A percentile compares a stretch with the other conserved stretches of the same genome.
phyloP scores from a whole-genome alignment of 371 early-diverging fungal genomes.

The Apophysomyces ossiformis region DNA sequence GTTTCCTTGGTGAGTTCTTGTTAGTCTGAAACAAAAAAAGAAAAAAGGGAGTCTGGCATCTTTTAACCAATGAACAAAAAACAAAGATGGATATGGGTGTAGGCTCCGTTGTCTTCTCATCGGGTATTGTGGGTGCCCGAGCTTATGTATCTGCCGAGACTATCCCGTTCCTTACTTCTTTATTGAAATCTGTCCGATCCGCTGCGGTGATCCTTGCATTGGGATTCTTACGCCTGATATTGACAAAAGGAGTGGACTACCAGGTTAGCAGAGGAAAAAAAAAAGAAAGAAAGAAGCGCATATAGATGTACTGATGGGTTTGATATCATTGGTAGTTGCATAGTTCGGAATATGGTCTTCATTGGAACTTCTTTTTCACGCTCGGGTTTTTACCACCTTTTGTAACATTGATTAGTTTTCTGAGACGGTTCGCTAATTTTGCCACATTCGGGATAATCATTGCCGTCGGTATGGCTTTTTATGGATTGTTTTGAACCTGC shows the following conservation, averaged over 20 bases:
- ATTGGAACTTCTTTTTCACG: conserved; percentile 99
- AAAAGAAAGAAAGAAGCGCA: background rate
- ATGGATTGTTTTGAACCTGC: background rate
- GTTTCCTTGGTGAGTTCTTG: conserved; percentile 76
- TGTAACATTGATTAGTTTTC: conserved; percentile 59
- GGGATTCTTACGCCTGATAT: conserved; percentile 70
- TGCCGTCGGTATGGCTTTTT: conserved; percentile 44
- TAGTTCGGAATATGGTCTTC: conserved; percentile 94
- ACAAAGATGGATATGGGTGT: conserved; percentile 88
- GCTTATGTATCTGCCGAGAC: conserved; percentile 44
- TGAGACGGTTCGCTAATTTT: conserved; percentile 44
- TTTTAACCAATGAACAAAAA: too few species aligned
- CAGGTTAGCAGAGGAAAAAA: conserved; percentile 38
- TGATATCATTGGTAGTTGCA: conserved; percentile 69
- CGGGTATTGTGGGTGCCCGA: conserved; percentile 74
- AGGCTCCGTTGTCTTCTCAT: conserved; percentile 83
- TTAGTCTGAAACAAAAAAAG: background rate
- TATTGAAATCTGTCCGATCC: conserved; percentile 38
- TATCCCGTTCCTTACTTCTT: conserved; percentile 22
- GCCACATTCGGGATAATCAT: conserved; percentile 51
- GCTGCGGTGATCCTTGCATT: conserved; percentile 72
- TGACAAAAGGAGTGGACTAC: conserved; percentile 86
- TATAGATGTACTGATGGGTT: conserved; percentile 2
- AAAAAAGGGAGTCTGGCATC: background rate
- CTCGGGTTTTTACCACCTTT: conserved; percentile 85